phyloP scores from a whole-genome alignment of 176 grass and related monocot genomes.

The bread wheat (Triticum aestivum) region DNA sequence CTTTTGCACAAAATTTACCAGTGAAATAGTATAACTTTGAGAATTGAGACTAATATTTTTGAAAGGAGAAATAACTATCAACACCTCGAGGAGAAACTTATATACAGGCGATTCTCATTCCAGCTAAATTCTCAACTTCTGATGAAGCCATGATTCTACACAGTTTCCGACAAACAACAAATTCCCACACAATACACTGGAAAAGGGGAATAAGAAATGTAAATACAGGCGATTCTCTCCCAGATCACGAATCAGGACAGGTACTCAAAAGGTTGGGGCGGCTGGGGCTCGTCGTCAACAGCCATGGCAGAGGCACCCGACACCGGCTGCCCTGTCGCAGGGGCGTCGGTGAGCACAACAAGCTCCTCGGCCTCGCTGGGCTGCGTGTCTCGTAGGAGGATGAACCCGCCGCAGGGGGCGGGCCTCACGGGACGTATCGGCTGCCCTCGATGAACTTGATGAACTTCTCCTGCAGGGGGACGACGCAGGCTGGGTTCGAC shows the following conservation, averaged over 20 bases:
- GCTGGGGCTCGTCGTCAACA: constrained; percentile 75
- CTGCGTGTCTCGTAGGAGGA: constrained; percentile 73
- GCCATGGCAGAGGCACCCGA: constrained; percentile 44
- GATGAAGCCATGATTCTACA: too few species aligned
- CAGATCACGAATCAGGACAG: constrained; percentile 16
- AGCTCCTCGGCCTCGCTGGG: constrained; percentile 82
- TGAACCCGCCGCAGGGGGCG: constrained; percentile 82
- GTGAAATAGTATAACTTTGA: too few species aligned
- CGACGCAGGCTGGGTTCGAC: constrained; percentile 82
- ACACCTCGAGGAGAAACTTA: too few species aligned
- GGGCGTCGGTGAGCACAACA: constrained; percentile 68
- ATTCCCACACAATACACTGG: not conserved
- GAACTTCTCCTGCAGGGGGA: constrained; percentile 88
- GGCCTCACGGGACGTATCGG: constrained; percentile 83
- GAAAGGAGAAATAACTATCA: too few species aligned
- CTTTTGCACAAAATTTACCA: too few species aligned
- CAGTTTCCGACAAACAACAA: too few species aligned
- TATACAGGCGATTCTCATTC: too few species aligned
- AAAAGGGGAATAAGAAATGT: not conserved
- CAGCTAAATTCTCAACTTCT: too few species aligned
- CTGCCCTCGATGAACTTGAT: constrained; percentile 86
- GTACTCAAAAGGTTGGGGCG: constrained; percentile 87
- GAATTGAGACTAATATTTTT: too few species aligned
- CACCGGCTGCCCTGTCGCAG: constrained; percentile 36
- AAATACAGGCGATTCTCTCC: not conserved